Base-by-base conservation (phyloP, 495 filamentous ascomycete species). In the Talaromyces proteolyticus region DNA sequence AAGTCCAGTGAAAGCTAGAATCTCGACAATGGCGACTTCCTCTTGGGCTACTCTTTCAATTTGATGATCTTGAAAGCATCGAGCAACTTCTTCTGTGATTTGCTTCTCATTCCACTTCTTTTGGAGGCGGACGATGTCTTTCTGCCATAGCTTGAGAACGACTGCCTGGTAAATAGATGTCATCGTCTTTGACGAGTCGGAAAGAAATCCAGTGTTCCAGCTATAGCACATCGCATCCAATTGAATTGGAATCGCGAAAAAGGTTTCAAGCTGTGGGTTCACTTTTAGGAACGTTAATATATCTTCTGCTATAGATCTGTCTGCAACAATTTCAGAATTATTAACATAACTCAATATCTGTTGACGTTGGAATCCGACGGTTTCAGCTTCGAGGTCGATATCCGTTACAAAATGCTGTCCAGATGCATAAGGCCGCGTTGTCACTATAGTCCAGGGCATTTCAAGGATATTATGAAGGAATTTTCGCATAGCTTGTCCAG, bases 201-300 rank as follows among this genome's bases (percentile, higher is more conserved):
- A 23, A 21, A 7, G n/a, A 49, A 60, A 49, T 21, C 44, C 12
- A 21, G 60, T 45, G 34, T 65, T 42, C 72, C 68, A 75, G 25
- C 47, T 59, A 51, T 60, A 72, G 51, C 69, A 73, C 25, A 75
- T 51, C n/a, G 69, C 69, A 60, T 75, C 72, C 29, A 75, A 53
- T 56, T 70, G 70, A 47, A 75, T 68, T 1, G 69, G 73, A 38
- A 77, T 73, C 43, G 60, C 70, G 20, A 72, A 53, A 51, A 74
- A 66, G 29, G 54, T 57, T 46, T 64, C 44, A 25, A 77, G 54
- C 1, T 71, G 56, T 53, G 39, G 47, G 49, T 68, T 60, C 4
- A 40, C 36, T 44, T 61, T 24, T 25, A 75, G 56, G 43, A 66
- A 77, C 7, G 47, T 57, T 37, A 59, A 47, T 41, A 77, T 57